Conservation (phyloP, 352 stramenopile species). For the Blastocystis sp. region DNA sequence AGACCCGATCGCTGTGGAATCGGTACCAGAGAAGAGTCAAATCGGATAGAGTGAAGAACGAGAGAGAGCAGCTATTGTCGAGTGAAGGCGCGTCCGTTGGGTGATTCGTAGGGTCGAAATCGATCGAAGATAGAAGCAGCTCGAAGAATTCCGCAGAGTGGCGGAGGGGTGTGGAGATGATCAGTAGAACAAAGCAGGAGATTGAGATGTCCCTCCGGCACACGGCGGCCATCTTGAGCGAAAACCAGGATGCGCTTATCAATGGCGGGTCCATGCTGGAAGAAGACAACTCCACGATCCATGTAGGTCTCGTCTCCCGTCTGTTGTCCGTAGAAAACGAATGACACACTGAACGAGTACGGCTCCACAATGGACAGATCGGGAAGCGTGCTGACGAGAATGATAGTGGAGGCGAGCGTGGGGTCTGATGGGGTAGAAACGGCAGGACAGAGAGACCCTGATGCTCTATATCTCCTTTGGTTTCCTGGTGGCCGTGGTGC, state of each 20-base stretch:
- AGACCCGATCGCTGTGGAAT: constrained; percentile 25
- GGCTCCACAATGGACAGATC: constrained; percentile 27
- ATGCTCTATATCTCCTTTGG: constrained; percentile 34
- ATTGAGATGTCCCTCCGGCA: constrained; percentile 28
- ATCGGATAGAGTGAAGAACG: background rate
- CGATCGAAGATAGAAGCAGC: background rate
- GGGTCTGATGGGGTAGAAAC: constrained; percentile 27
- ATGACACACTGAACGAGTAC: constrained; percentile 3
- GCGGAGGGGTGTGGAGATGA: background rate
- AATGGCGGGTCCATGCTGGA: constrained; percentile 13
- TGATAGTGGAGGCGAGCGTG: background rate
- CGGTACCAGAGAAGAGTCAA: background rate
- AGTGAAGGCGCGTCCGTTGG: background rate
- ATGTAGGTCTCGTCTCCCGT: background rate
- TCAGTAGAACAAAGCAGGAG: constrained; percentile 17
- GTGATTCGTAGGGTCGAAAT: background rate
- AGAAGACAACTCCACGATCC: constrained; percentile 19
- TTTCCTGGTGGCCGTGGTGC: constrained; percentile 70
- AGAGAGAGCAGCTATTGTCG: constrained; percentile 8
- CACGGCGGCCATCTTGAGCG: background rate
- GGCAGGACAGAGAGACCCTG: background rate
- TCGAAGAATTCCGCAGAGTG: background rate
- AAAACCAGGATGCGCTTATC: constrained; percentile 33
- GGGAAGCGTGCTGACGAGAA: background rate
- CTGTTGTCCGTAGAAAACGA: constrained; percentile 25